These are phyloP conservation scores for Alectoria sarmentosa DNA, from an alignment of 495 filamentous ascomycete species.

Conservation along the genomic window DNA sequence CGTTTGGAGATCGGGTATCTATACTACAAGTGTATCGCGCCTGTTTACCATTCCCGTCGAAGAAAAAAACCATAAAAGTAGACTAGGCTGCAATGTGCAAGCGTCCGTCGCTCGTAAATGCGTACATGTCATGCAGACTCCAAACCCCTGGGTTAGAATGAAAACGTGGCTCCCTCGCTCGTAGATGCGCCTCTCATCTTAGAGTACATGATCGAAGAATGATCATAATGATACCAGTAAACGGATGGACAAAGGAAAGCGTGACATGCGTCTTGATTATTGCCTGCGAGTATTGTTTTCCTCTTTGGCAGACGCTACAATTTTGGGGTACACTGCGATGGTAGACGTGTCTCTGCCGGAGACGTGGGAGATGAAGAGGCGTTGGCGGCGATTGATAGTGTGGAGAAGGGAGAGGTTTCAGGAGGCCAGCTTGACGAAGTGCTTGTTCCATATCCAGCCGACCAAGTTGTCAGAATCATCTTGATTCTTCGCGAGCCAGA, in stretches of 20 bases:
- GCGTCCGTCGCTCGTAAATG: constrained; percentile 15
- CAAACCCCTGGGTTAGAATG: background rate
- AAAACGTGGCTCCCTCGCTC: constrained; percentile 3
- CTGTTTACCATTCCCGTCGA: background rate
- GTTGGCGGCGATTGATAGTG: background rate
- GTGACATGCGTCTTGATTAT: background rate
- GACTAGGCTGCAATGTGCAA: background rate
- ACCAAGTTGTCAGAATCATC: constrained; percentile 70
- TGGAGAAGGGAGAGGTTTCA: constrained; percentile 3
- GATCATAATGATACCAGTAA: constrained; percentile 3
- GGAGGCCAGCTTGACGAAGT: constrained; percentile 72
- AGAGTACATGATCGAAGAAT: constrained; percentile 12
- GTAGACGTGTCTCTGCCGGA: background rate
- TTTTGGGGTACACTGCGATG: background rate
- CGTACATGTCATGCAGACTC: constrained; percentile 7
- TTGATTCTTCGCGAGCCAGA: constrained; percentile 96
- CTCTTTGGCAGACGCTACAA: background rate
- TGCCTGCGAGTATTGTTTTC: background rate
- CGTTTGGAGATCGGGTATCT: constrained; percentile 10
- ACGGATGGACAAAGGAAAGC: background rate
- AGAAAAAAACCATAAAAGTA: background rate
- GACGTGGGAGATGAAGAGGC: background rate
- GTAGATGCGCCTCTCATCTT: constrained; percentile 3
- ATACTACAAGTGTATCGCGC: constrained; percentile 13
- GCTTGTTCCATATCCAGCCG: constrained; percentile 99